Conservation (phyloP, 140 eudicot genomes). For the Ambrosia hybrid region DNA sequence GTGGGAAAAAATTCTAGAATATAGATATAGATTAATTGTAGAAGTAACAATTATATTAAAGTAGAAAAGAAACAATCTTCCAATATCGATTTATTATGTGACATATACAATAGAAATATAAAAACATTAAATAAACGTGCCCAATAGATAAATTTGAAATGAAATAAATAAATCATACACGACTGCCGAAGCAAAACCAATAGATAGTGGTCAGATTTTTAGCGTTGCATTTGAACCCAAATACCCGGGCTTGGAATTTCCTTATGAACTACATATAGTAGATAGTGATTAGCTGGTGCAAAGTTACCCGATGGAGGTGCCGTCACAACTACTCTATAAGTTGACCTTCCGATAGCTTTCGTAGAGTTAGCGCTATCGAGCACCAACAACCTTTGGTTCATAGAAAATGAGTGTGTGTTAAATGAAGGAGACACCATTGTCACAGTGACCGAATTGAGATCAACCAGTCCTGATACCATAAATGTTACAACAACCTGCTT, state of each 20-base stretch:
- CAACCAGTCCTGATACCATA: slow-evolving; percentile 35
- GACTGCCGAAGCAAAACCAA: background rate
- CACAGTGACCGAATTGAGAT: slow-evolving; percentile 35
- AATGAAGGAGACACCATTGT: slow-evolving; percentile 77
- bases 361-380: background rate
- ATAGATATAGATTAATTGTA: too few species aligned
- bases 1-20: too few species aligned
- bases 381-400: slow-evolving; percentile 50
- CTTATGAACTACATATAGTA: slow-evolving; percentile 35
- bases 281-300: slow-evolving; percentile 35
- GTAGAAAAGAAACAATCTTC: background rate
- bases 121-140: background rate
- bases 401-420: slow-evolving; percentile 70
- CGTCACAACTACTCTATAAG: slow-evolving; percentile 4
- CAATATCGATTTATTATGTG: background rate
- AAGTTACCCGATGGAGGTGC: slow-evolving; percentile 16
- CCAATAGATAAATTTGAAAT: background rate
- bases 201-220: background rate
- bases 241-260: slow-evolving; percentile 39
- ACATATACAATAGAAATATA: background rate
- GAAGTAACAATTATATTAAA: background rate
- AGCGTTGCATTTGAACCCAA: slow-evolving; percentile 43
- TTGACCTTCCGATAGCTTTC: slow-evolving; percentile 1
- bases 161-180: slow-evolving; percentile 2
- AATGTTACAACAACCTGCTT: slow-evolving; percentile 28